Base-by-base conservation (phyloP, 2,329 filamentous ascomycete species). In the Cladophialophora yegresii region DNA sequence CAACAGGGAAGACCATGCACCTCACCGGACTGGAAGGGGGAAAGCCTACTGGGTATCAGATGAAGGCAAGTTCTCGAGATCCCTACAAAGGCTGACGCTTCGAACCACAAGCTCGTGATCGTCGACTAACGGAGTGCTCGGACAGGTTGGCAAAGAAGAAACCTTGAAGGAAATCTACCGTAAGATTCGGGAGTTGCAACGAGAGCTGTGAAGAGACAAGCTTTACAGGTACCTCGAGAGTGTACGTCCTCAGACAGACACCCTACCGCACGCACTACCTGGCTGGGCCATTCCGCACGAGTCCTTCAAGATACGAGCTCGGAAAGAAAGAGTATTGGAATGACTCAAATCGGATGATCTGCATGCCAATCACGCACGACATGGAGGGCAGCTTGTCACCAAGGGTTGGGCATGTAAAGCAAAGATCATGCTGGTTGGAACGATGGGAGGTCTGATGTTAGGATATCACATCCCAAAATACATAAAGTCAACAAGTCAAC, bases 1-100 rank as follows among this genome's bases (percentile, higher is more conserved):
- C 91, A 32, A 86, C 85, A 49, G 84, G 89, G 66, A 91, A 91
- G 76, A 84, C 86, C 51, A 83, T 92, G 54, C 84, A 85, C 59
- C 85, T 96, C 71, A 81, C 82, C 65, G 83, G 83, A 57, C 77
- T 83, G 5, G 83, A 86, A 66, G 80, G 83, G 54, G 83, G 81
- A 5, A 81, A 80, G 62, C 77, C 78, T 10, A 79, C 84, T 43
- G 78, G 82, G 63, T 77, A 86, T 62, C 76, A 86, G 67, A 75
- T 88, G 40, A 85, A 85, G 77, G 86, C 87, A 77, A 71, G 78
- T 50, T 50, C 47, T 2, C 47, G 20, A 4, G 47, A 13, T 7
- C 45, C 45, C 20, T 8, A 3, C 10, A 2, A 10, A 28, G 10
- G 26, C 12, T 12, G n/a, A 9, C 2, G 9, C 47, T 26, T 20